phyloP scores from a whole-genome alignment of 257 asterid genomes.

The Solanum etuberosum region DNA sequence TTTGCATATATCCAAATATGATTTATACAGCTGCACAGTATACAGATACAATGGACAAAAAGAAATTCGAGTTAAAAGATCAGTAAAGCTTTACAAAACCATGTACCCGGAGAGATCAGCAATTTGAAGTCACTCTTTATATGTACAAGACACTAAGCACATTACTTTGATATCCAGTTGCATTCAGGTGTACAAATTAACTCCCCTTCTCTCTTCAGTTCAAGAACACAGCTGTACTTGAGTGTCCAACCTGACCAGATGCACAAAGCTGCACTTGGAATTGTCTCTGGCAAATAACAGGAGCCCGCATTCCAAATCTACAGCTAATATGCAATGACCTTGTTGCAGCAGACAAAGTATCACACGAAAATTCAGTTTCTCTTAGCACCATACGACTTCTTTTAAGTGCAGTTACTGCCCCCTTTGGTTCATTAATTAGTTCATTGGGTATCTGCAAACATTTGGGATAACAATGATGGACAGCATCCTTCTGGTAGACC shows the following conservation, averaged over 20 bases:
- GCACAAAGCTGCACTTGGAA: constrained; percentile 33
- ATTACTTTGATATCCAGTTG: background rate
- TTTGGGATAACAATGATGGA: constrained; percentile 15
- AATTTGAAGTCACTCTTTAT: background rate
- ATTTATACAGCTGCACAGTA: background rate
- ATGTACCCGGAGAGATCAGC: background rate
- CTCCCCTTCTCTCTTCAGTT: constrained; percentile 14
- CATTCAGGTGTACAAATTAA: background rate
- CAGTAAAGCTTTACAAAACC: background rate
- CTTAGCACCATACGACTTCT: constrained; percentile 33
- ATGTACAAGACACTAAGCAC: background rate
- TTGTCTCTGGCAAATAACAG: constrained; percentile 28
- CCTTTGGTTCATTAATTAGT: constrained; percentile 34
- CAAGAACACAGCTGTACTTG: constrained; percentile 33
- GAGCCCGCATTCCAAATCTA: constrained; percentile 22
- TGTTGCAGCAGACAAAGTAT: constrained; percentile 18
- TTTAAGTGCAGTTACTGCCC: constrained; percentile 11
- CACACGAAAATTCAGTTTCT: constrained; percentile 32
- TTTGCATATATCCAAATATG: background rate
- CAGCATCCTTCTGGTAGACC: constrained; percentile 31
- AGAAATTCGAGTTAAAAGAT: background rate
- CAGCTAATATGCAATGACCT: constrained; percentile 29
- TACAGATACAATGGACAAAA: background rate
- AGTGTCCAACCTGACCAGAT: constrained; percentile 29
- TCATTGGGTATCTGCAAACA: constrained; percentile 40